These are phyloP conservation scores for Hyphopichia homilentoma DNA, from an alignment of 805 yeast species.

Conservation along the genomic window DNA sequence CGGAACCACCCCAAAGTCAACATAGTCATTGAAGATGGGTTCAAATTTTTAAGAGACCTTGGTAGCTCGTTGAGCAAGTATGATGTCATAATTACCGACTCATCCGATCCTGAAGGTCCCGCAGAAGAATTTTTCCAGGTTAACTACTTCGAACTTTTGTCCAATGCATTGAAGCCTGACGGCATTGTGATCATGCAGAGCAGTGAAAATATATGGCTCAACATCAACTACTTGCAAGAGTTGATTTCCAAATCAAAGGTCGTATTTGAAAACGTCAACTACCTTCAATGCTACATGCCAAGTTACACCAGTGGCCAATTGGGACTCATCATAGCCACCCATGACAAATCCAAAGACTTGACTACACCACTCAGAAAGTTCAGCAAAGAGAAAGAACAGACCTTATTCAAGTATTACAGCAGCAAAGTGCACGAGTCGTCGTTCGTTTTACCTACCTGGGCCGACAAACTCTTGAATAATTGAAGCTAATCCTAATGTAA, in stretches of 20 bases:
- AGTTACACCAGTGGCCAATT: slow-evolving; percentile 86
- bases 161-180: slow-evolving; percentile 56
- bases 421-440: slow-evolving; percentile 63
- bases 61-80: slow-evolving; percentile 41
- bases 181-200: slow-evolving; percentile 81
- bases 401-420: slow-evolving; percentile 62
- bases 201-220: slow-evolving; percentile 72
- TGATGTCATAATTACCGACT: slow-evolving; percentile 87
- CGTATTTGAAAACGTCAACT: slow-evolving; percentile 60
- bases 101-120: slow-evolving; percentile 95
- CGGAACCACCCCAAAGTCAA: slow-evolving; percentile 63
- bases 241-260: slow-evolving; percentile 45
- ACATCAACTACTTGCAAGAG: slow-evolving; percentile 47
- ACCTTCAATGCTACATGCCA: slow-evolving; percentile 81
- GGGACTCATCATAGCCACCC: slow-evolving; percentile 71
- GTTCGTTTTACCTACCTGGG: slow-evolving; percentile 81
- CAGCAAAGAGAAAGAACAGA: slow-evolving; percentile 42
- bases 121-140: slow-evolving; percentile 85
- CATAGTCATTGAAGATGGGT: slow-evolving; percentile 77
- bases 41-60: slow-evolving; percentile 56
- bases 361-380: slow-evolving; percentile 49
- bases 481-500: too few relatives aligned
- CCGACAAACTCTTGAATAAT: slow-evolving; percentile 34
- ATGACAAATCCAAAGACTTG: slow-evolving; percentile 45
- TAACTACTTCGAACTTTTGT: slow-evolving; percentile 66